These are phyloP conservation scores for Anthostomella pinea DNA, from an alignment of 2,329 filamentous ascomycete genomes.

Conservation along the genomic window DNA sequence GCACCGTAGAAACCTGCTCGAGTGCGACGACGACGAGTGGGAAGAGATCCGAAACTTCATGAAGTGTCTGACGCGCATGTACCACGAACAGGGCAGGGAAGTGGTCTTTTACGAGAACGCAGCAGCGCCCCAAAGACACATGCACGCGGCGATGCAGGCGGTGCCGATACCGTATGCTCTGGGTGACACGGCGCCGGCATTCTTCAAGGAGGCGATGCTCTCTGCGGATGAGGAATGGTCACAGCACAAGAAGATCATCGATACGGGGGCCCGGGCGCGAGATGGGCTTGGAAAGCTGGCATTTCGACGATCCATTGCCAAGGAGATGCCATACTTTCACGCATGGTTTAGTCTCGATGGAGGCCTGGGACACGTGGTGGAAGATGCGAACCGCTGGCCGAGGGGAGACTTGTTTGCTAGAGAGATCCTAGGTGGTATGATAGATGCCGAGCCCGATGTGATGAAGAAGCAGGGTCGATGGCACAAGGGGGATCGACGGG, in stretches of 20 bases:
- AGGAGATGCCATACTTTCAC: slow-evolving; percentile 98
- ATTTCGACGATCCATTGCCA: slow-evolving; percentile 78
- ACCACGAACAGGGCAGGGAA: slow-evolving; percentile 86
- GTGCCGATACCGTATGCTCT: slow-evolving; percentile 87
- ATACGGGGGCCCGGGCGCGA: slow-evolving; percentile 67
- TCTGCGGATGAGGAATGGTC: slow-evolving; percentile 89
- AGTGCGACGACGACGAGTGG: slow-evolving; percentile 99
- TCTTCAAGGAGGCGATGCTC: slow-evolving; percentile 93
- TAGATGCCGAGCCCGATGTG: slow-evolving; percentile 76
- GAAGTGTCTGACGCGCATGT: slow-evolving; percentile 92
- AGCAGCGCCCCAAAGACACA: slow-evolving; percentile 70
- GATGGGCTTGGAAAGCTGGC: slow-evolving; percentile 73
- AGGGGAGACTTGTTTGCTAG: slow-evolving; percentile 88
- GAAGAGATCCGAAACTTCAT: slow-evolving; percentile 99
- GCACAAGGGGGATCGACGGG: slow-evolving; percentile 65
- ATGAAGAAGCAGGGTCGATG: slow-evolving; percentile 90
- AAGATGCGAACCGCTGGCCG: slow-evolving; percentile 83
- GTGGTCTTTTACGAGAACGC: slow-evolving; percentile 99
- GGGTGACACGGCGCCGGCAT: slow-evolving; percentile 88
- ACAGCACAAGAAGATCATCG: slow-evolving; percentile 92
- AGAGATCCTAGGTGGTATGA: slow-evolving; percentile 88
- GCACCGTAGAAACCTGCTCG: slow-evolving; percentile 85
- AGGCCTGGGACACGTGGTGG: slow-evolving; percentile 87
- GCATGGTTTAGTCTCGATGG: slow-evolving; percentile 94
- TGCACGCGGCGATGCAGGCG: slow-evolving; percentile 81